Evolutionary conservation across 305 asterid genomes (phyloP).

Genomic region (Fraxinus velutina): DNA sequence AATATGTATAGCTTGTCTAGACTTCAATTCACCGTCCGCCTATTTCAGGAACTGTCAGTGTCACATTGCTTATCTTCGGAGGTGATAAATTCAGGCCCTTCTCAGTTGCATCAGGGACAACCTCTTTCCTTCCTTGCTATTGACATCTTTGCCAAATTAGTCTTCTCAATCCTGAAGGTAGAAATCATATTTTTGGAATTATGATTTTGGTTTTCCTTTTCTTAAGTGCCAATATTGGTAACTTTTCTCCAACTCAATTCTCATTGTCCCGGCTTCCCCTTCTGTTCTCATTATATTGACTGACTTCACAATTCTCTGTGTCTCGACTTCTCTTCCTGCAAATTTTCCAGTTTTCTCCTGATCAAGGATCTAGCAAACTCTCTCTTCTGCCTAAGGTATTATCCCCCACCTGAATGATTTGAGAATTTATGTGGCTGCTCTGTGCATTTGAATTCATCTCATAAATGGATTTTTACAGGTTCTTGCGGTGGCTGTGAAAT

Average conservation of each 20-base stretch:
- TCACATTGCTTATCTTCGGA: conserved; percentile 87
- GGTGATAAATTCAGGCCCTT: conserved; percentile 60
- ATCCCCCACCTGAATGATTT: neutral
- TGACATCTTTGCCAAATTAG: conserved; percentile 81
- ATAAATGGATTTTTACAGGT: conserved; percentile 44
- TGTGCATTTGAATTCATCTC: conserved; percentile 10
- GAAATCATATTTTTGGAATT: conserved; percentile 16
- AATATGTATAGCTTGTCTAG: neutral
- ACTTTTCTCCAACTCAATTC: neutral
- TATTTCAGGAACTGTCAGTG: conserved; percentile 75
- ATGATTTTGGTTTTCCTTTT: neutral
- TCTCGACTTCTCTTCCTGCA: conserved; percentile 24
- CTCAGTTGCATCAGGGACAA: conserved; percentile 68
- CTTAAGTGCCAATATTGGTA: neutral
- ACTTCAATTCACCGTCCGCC: neutral
- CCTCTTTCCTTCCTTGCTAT: conserved; percentile 90
- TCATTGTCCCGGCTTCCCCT: neutral
- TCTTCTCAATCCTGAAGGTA: conserved; percentile 87
- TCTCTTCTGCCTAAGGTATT: conserved; percentile 82
- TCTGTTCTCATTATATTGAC: neutral
- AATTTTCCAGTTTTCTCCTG: conserved; percentile 72
- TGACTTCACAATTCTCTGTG: neutral
- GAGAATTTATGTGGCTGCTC: neutral
- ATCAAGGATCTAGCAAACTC: conserved; percentile 73
- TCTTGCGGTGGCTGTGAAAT: conserved; percentile 76